Evolutionary conservation across 495 filamentous ascomycete genomes (phyloP).

Genomic region (Saxispiralis lemnorum): DNA sequence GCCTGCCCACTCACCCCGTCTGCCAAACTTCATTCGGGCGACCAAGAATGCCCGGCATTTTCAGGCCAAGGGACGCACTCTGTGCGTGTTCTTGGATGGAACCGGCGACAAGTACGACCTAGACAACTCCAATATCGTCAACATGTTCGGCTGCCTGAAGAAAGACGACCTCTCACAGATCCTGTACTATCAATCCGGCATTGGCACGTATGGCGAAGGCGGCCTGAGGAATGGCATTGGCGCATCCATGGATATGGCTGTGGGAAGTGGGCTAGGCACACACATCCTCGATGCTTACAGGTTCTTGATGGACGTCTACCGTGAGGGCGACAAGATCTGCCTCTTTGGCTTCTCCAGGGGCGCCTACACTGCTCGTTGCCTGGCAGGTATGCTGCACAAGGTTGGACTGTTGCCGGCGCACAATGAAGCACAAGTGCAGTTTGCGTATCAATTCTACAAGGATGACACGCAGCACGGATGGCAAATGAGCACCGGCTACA

Average conservation of each 20-base stretch:
- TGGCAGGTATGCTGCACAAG: constrained; percentile 26
- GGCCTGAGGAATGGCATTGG: constrained; percentile 22
- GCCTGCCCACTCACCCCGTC: neutral
- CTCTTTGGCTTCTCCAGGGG: constrained; percentile 26
- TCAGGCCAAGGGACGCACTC: constrained; percentile 16
- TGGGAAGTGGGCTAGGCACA: constrained; percentile 24
- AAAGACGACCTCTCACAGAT: constrained; percentile 24
- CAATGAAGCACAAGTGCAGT: constrained; percentile 22
- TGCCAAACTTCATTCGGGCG: constrained; percentile 20
- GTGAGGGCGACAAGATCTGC: constrained; percentile 25
- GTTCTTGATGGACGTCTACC: constrained; percentile 27
- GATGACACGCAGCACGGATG: constrained; percentile 22
- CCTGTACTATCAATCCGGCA: constrained; percentile 28
- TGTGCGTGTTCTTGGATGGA: constrained; percentile 27
- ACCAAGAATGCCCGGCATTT: constrained; percentile 15
- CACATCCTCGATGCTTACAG: constrained; percentile 26
- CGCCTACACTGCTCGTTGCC: constrained; percentile 25
- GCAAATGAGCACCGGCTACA: constrained; percentile 24
- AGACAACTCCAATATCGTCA: constrained; percentile 28
- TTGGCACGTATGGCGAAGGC: constrained; percentile 26
- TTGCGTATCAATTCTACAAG: constrained; percentile 28
- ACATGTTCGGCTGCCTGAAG: constrained; percentile 26
- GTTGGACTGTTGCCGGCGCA: constrained; percentile 25
- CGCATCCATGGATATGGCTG: constrained; percentile 25
- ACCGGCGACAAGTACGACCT: constrained; percentile 27